Base-by-base conservation (phyloP, 805 yeast species). In the Wickerhamomyces ciferrii region DNA sequence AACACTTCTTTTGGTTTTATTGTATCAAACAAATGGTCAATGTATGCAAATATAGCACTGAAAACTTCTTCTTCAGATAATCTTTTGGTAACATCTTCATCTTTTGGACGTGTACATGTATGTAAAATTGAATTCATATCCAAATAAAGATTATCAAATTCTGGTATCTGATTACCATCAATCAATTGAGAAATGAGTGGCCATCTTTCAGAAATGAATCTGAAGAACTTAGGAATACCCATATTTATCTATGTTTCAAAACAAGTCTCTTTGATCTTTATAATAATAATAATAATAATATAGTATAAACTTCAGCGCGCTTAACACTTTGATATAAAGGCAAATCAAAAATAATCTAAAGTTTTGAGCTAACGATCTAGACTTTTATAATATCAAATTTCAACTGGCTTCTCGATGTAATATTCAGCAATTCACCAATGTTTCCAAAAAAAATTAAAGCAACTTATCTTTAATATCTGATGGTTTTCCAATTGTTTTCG, bases 191-290 rank as follows among this genome's bases (percentile, higher is more conserved):
- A 84, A 54, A 91, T 90, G 74, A 86, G 74, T 29, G 99, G 99
- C 97, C 98, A 94, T 81, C 99, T 82, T 71, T 94, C 98, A 42
- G 97, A 89, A 71, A 94, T 90, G 73, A 88, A 92, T 69, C 97
- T 81, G 67, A 89, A 94, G 65, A 92, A 94, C 62, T 94, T 94
- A 47, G 99, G 99, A 63, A 94, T 92, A 75, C 98, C 98, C 86
- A 74, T 72, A 25, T 4, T 20, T 8, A 18, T 32, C 24, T 24
- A 19, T 5, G 39, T 43, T 38, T 21, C 38, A 2, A 15, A n/a
- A 23, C 11, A 17, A 14, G 34, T 32, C 34, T 23, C 31, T 4
- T 27, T n/a, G 20, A 13, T 29, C 11, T 20, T 17, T 41, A 37
- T 42, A 27, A 18, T 40, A n/a, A n/a, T n/a, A n/a, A n/a, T n/a